Percentiles rank a stretch among this genome's conserved stretches.
phyloP scores from a whole-genome alignment of 176 grass and related monocot genomes.

The Cenchrus fungigraminus region DNA sequence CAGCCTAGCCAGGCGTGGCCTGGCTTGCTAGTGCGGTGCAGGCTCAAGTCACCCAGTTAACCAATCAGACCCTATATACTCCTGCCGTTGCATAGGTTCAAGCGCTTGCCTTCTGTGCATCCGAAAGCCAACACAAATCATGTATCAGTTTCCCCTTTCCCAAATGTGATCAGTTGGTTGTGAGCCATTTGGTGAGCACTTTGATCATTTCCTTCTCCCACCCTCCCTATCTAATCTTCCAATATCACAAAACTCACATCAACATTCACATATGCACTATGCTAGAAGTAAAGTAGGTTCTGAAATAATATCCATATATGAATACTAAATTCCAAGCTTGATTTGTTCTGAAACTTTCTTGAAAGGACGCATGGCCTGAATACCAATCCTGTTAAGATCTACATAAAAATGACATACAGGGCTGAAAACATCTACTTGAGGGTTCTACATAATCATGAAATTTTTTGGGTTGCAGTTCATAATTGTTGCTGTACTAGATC shows the following conservation, averaged over 20 bases:
- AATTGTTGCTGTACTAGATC: background rate
- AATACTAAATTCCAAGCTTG: background rate
- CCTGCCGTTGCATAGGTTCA: background rate
- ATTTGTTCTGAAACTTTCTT: background rate
- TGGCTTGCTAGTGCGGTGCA: no score
- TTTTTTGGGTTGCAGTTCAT: background rate
- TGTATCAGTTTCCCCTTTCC: background rate
- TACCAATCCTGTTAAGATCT: background rate
- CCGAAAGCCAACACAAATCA: background rate
- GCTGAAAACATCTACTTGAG: background rate
- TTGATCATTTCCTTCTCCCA: conserved; percentile 7
- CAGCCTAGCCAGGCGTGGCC: no score
- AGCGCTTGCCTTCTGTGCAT: background rate
- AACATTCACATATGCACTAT: background rate
- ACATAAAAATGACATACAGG: background rate
- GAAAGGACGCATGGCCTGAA: background rate
- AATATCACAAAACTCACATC: background rate
- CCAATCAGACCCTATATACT: background rate
- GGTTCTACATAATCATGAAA: background rate
- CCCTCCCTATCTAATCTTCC: conserved; percentile 3
- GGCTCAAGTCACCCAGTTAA: no score
- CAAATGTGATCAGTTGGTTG: background rate
- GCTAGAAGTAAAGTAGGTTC: background rate
- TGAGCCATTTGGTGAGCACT: conserved; percentile 15
- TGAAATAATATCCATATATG: background rate